Conservation (phyloP, 768 basidiomycete species). For the Suillus sp. region DNA sequence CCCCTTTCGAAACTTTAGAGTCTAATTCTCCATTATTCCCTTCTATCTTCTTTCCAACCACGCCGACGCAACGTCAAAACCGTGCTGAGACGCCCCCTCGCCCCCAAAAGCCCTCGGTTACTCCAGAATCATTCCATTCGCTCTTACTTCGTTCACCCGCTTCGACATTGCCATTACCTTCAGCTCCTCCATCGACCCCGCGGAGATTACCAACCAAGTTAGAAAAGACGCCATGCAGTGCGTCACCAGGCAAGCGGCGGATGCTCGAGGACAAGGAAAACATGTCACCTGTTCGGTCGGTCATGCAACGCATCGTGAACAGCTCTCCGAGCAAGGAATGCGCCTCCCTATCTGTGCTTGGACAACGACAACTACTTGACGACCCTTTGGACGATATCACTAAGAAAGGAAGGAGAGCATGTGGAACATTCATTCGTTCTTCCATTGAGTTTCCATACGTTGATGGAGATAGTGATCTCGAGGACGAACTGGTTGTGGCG, state of each 20-base stretch:
- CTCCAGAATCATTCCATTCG: slow-evolving; percentile 35
- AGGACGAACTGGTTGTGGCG: slow-evolving; percentile 33
- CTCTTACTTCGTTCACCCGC: slow-evolving; percentile 30
- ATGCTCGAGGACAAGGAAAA: slow-evolving; percentile 62
- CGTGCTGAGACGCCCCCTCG: slow-evolving; percentile 37
- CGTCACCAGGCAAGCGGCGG: slow-evolving; percentile 43
- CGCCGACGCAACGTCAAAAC: slow-evolving; percentile 29
- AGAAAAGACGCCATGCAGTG: slow-evolving; percentile 19
- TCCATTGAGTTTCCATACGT: slow-evolving; percentile 31
- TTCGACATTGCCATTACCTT: slow-evolving; percentile 28
- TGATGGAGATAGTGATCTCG: slow-evolving; percentile 27
- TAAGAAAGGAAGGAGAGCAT: slow-evolving; percentile 31
- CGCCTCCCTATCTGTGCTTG: slow-evolving; percentile 29
- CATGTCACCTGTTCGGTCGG: slow-evolving; percentile 39
- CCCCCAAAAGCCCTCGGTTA: slow-evolving; percentile 38
- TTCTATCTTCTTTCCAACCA: slow-evolving; percentile 24
- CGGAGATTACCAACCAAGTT: slow-evolving; percentile 26
- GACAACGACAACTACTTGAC: slow-evolving; percentile 48
- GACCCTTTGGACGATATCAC: slow-evolving; percentile 31
- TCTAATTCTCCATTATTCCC: slow-evolving; percentile 17
- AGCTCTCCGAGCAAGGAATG: slow-evolving; percentile 36
- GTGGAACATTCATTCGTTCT: slow-evolving; percentile 32
- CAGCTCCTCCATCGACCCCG: slow-evolving; percentile 37
- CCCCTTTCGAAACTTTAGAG: slow-evolving; percentile 13
- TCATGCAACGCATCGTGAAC: slow-evolving; percentile 48